These are phyloP conservation scores for Citrus maxima DNA, from an alignment of 345 rosid species.

Conservation along the genomic window DNA sequence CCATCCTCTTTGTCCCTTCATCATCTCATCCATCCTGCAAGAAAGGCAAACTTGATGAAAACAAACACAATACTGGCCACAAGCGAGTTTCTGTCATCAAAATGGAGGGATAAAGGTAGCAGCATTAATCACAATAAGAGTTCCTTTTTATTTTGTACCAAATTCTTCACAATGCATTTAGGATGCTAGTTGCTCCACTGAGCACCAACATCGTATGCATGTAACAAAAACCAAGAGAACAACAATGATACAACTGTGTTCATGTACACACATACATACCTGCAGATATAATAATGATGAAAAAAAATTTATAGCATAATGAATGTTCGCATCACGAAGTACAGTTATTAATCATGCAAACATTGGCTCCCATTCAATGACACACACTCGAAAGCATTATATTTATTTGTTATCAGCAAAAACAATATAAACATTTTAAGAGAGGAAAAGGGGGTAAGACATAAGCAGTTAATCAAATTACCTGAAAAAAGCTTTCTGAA, in stretches of 20 bases:
- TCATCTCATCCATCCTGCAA: conserved; percentile 95
- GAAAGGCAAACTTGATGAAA: conserved; percentile 12
- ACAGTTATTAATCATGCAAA: background rate
- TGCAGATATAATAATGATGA: background rate
- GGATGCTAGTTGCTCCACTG: background rate
- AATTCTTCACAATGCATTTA: background rate
- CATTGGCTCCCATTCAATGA: background rate
- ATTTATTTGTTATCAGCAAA: background rate
- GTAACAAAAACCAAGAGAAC: background rate
- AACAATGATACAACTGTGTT: background rate
- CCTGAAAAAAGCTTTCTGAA: conserved; percentile 87
- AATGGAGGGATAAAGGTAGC: background rate
- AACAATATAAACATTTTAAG: background rate
- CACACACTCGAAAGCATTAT: background rate
- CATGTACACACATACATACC: background rate
- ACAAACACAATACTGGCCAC: background rate
- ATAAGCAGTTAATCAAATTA: conserved; percentile 16
- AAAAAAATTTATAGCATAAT: background rate
- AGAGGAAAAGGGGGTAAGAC: background rate
- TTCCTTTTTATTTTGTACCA: background rate
- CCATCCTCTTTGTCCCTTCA: conserved; percentile 98
- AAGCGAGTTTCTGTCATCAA: background rate
- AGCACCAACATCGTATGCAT: background rate
- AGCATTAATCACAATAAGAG: background rate
- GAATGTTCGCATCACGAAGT: background rate